phyloP scores from a whole-genome alignment of 345 rosid genomes.

The Ailanthus altissimus region DNA sequence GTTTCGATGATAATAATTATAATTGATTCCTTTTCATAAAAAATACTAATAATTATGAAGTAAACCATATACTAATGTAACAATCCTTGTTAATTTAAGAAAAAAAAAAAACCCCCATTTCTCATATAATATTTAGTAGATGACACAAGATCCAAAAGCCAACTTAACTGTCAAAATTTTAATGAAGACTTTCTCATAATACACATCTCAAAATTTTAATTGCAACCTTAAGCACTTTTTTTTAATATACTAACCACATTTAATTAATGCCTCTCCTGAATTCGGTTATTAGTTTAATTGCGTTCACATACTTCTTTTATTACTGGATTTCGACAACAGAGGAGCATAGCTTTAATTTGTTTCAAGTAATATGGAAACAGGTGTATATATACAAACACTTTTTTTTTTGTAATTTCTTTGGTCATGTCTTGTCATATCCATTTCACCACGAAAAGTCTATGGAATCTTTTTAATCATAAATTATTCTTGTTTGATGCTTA shows the following conservation, averaged over 20 bases:
- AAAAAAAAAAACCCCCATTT: too few relatives aligned
- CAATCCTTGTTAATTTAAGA: not conserved
- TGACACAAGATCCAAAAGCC: slow-evolving; percentile 39
- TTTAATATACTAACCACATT: too few relatives aligned
- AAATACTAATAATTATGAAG: not conserved
- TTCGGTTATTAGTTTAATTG: slow-evolving; percentile 13
- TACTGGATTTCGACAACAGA: not conserved
- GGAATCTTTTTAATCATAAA: not conserved
- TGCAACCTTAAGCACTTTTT: not conserved
- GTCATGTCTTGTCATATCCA: not conserved
- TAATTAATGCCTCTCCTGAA: not conserved
- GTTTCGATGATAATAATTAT: not conserved
- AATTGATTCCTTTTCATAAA: not conserved
- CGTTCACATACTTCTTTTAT: slow-evolving; percentile 25
- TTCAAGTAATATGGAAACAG: too few relatives aligned
- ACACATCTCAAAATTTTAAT: not conserved
- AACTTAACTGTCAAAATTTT: slow-evolving; percentile 7
- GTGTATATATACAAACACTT: not conserved
- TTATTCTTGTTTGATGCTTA: not conserved
- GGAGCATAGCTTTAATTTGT: too few relatives aligned
- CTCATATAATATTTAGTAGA: too few relatives aligned
- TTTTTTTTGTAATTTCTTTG: too few relatives aligned
- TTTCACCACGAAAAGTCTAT: not conserved
- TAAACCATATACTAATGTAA: not conserved
- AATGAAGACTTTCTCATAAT: slow-evolving; percentile 6